Conservation (phyloP, 2,329 filamentous ascomycete genomes). For the Reticulascus tulasneorum region DNA sequence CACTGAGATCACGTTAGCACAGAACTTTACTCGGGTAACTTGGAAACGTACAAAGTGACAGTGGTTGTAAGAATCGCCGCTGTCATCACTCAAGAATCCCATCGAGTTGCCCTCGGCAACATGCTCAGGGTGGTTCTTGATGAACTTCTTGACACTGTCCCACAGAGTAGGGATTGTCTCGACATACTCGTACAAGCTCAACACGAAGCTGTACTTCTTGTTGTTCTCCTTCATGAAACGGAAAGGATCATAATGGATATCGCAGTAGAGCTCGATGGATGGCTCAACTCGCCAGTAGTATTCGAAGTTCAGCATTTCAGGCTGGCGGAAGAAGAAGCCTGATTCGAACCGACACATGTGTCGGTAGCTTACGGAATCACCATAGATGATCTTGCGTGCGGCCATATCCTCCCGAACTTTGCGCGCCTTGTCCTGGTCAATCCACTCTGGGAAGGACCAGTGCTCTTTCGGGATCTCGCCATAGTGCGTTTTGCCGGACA, state of each 20-base stretch:
- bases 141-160: constrained; percentile 94
- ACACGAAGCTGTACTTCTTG: constrained; percentile 97
- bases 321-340: constrained; percentile 97
- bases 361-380: constrained; percentile 92
- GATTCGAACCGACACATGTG: constrained; percentile 99
- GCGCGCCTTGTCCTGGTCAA: constrained; percentile 89
- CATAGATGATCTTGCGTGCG: constrained; percentile 94
- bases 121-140: constrained; percentile 84
- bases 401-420: constrained; percentile 93
- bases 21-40: not conserved
- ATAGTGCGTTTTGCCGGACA: constrained; percentile 91
- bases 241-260: constrained; percentile 94
- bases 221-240: constrained; percentile 91
- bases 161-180: constrained; percentile 96
- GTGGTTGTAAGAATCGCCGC: constrained; percentile 88
- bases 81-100: constrained; percentile 87
- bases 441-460: constrained; percentile 95
- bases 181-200: constrained; percentile 93
- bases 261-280: constrained; percentile 92
- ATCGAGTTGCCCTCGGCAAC: constrained; percentile 80
- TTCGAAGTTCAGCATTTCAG: constrained; percentile 91
- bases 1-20: constrained; percentile 54
- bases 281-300: constrained; percentile 99
- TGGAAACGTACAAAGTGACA: constrained; percentile 80
- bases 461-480: constrained; percentile 86